Conservation (phyloP, 345 rosid genomes). For the Nasturtium officinale region DNA sequence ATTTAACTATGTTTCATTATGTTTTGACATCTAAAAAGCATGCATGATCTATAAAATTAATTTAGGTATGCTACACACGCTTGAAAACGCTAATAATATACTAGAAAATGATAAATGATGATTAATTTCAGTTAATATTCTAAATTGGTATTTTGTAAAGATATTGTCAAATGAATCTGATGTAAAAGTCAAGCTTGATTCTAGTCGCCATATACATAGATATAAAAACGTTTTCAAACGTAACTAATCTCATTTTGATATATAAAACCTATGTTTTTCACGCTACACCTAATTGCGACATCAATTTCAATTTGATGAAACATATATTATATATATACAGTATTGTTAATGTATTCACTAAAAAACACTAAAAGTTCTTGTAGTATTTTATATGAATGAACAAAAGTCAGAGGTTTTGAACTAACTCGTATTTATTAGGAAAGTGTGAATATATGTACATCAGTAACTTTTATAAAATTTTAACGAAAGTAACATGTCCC, state of each 20-base stretch:
- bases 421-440: background rate
- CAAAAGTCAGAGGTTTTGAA: constrained; percentile 24
- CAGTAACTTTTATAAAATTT: background rate
- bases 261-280: constrained; percentile 25
- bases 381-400: constrained; percentile 8
- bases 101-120: background rate
- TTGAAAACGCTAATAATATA: background rate
- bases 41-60: background rate
- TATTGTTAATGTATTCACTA: background rate
- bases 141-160: constrained; percentile 3
- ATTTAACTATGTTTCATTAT: background rate
- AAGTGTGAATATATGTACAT: background rate
- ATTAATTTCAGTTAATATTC: background rate
- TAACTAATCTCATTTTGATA: constrained; percentile 31
- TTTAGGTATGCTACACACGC: background rate
- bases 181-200: constrained; percentile 30
- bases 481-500: constrained; percentile 24
- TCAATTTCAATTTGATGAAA: constrained; percentile 21
- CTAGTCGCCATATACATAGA: constrained; percentile 20
- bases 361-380: background rate
- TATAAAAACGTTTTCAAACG: constrained; percentile 20
- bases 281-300: constrained; percentile 15
- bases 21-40: constrained; percentile 8
- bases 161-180: constrained; percentile 30
- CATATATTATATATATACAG: background rate